phyloP scores from a whole-genome alignment of 2,329 filamentous ascomycete species.

The Penicillium sp. region DNA sequence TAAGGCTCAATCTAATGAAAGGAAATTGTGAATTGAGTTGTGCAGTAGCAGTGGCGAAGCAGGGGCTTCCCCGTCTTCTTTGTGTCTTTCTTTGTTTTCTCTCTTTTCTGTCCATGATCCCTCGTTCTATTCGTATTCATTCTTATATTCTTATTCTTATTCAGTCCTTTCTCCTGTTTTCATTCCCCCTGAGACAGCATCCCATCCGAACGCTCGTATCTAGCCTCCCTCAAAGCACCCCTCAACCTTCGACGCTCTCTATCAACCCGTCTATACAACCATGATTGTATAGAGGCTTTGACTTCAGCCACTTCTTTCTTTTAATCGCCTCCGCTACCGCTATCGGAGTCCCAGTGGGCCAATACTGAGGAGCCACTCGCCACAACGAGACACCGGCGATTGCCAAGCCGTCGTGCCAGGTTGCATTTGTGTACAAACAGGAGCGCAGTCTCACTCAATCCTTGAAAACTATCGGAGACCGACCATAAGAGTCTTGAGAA shows the following conservation, averaged over 20 bases:
- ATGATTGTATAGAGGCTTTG: not conserved
- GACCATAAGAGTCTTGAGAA: not conserved
- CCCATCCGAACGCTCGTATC: not conserved
- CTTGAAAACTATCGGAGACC: not conserved
- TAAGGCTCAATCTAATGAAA: too few species aligned
- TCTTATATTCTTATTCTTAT: not conserved
- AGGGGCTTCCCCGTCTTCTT: not conserved
- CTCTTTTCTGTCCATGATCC: not conserved
- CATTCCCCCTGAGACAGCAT: too few species aligned
- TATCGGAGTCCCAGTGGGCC: not conserved
- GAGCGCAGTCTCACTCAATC: not conserved
- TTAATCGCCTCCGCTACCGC: not conserved
- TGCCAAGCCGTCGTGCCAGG: constrained; percentile 1
- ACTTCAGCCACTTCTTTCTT: not conserved
- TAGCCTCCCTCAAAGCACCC: not conserved
- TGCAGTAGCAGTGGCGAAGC: not conserved
- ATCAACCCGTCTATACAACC: not conserved
- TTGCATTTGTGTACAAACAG: not conserved
- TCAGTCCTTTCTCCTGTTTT: not conserved
- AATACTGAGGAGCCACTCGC: not conserved
- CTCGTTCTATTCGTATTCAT: not conserved
- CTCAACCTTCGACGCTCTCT: not conserved
- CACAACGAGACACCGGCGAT: not conserved
- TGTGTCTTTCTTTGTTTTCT: not conserved
- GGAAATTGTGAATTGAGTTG: not conserved